Percentiles rank a stretch among this genome's conserved stretches.
phyloP scores from a whole-genome alignment of 768 basidiomycete species.

The Sporobolomyces roseus region DNA sequence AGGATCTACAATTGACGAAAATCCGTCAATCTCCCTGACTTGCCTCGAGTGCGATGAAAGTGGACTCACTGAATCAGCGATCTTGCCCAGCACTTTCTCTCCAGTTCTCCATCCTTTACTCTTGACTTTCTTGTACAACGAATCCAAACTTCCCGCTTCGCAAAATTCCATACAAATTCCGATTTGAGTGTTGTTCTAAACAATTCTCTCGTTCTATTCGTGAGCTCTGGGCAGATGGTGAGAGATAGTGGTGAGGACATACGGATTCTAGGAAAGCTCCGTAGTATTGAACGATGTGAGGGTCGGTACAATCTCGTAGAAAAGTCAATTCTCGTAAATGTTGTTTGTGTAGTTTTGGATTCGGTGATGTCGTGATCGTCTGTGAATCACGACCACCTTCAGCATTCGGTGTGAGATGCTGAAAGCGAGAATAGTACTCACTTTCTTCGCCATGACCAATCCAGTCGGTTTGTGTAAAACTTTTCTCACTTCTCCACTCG shows the following conservation, averaged over 20 bases:
- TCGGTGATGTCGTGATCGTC: conserved; percentile 84
- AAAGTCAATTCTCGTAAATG: conserved; percentile 87
- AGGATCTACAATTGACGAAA: conserved; percentile 57
- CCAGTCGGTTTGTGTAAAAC: conserved; percentile 77
- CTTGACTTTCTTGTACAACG: conserved; percentile 77
- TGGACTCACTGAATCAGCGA: conserved; percentile 79
- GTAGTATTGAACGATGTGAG: conserved; percentile 85
- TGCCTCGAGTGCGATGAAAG: background rate
- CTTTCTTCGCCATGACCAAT: conserved; percentile 83
- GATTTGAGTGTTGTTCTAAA: conserved; percentile 64
- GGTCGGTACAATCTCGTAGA: conserved; percentile 73
- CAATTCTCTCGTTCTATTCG: too few species aligned
- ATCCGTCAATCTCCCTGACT: conserved; percentile 7
- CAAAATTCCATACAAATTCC: conserved; percentile 90
- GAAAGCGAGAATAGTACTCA: conserved; percentile 38
- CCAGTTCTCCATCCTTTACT: conserved; percentile 72
- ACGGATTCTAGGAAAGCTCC: conserved; percentile 63
- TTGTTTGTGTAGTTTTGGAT: conserved; percentile 71
- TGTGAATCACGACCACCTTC: conserved; percentile 1
- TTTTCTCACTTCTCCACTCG: conserved; percentile 92
- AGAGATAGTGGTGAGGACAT: background rate
- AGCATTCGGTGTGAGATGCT: background rate
- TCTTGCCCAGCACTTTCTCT: conserved; percentile 81
- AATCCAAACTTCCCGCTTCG: conserved; percentile 84
- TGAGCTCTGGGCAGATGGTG: background rate